Evolutionary conservation across 75 land plant genomes (phyloP).

Genomic region (Chamaecyparis obtusa): DNA sequence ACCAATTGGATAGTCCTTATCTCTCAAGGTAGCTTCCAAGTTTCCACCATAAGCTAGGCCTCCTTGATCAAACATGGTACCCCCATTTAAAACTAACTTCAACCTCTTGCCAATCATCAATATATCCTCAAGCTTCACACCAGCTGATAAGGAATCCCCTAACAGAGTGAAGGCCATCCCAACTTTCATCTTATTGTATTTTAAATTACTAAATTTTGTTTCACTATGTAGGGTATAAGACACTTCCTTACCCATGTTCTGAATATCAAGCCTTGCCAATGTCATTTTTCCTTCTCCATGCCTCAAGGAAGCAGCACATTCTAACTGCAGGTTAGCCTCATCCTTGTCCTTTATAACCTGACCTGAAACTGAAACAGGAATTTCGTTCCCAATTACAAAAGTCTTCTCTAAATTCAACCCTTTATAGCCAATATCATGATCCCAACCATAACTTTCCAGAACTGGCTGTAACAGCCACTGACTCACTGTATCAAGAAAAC

Average conservation of each 20-base stretch:
- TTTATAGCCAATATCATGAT: constrained; percentile 94
- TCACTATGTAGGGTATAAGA: constrained; percentile 59
- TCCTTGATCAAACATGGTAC: constrained; percentile 45
- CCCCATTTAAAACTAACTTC: constrained; percentile 61
- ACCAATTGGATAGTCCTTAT: constrained; percentile 74
- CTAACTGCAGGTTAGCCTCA: constrained; percentile 65
- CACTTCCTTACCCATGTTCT: constrained; percentile 70
- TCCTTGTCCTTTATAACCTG: constrained; percentile 86
- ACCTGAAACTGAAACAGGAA: constrained; percentile 55
- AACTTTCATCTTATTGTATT: constrained; percentile 51
- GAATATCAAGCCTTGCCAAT: constrained; percentile 67
- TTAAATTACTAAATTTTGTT: constrained; percentile 54
- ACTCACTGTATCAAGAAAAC: constrained; percentile 56
- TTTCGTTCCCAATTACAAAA: constrained; percentile 31
- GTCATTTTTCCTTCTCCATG: constrained; percentile 38
- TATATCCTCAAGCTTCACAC: constrained; percentile 80
- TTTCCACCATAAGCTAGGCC: constrained; percentile 82
- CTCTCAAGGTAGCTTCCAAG: constrained; percentile 70
- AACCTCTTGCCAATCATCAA: constrained; percentile 58
- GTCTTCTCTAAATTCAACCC: constrained; percentile 70
- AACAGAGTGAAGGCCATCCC: constrained; percentile 62
- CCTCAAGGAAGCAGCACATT: constrained; percentile 51
- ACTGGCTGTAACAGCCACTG: constrained; percentile 81
- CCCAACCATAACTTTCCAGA: constrained; percentile 91
- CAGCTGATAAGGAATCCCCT: constrained; percentile 51